phyloP scores from a whole-genome alignment of 1,284 basidiomycete species.

The Puccinia polysora region DNA sequence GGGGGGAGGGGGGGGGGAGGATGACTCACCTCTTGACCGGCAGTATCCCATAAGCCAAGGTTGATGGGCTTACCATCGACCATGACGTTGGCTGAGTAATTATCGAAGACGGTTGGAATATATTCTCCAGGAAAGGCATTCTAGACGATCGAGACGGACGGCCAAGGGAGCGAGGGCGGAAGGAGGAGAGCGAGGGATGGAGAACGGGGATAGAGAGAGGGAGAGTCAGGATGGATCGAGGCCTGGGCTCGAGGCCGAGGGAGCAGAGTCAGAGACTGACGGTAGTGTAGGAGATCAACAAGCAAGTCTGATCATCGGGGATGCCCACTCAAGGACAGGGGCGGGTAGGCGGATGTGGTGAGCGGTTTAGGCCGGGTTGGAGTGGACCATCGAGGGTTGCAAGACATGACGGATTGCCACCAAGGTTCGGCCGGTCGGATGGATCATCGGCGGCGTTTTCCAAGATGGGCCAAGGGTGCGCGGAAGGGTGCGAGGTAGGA shows the following conservation, averaged over 20 bases:
- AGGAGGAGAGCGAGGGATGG: conserved; percentile 52
- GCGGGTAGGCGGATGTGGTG: no score
- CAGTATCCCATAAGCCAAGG: conserved; percentile 97
- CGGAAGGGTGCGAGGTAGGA: neutral
- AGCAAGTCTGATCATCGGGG: no score
- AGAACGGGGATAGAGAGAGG: conserved; percentile 39
- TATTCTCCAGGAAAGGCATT: conserved; percentile 66
- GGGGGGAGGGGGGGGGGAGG: neutral
- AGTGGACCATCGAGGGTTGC: conserved; percentile 52
- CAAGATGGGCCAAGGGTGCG: no score
- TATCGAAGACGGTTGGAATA: conserved; percentile 91
- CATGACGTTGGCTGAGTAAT: conserved; percentile 86
- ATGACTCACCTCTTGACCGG: conserved; percentile 76
- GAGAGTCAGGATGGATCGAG: conserved; percentile 49
- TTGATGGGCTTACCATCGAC: conserved; percentile 98
- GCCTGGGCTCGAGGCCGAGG: conserved; percentile 44
- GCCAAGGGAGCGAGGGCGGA: conserved; percentile 47
- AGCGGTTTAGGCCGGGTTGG: neutral
- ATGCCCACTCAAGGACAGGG: no score
- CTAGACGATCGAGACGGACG: no score
- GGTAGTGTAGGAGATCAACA: conserved; percentile 54
- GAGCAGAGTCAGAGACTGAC: conserved; percentile 23
- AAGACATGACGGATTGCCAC: no score
- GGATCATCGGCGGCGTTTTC: no score
- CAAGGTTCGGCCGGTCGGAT: no score